phyloP scores from a whole-genome alignment of 306 rosid species.

The Amphicarpaea edgeworthii region DNA sequence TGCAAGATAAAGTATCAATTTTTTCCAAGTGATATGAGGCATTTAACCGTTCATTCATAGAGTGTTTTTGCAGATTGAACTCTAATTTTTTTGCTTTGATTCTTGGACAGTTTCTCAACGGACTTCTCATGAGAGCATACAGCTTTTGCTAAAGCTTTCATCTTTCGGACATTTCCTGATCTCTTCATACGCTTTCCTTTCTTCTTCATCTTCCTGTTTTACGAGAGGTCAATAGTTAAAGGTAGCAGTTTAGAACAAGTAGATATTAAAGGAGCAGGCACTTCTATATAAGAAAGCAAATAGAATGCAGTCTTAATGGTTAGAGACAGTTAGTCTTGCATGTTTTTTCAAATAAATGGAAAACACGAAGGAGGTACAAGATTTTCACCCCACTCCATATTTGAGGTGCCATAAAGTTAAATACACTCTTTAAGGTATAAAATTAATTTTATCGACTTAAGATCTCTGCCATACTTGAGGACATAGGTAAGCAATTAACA shows the following conservation, averaged over 20 bases:
- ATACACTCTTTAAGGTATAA: constrained; percentile 1
- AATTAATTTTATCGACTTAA: background rate
- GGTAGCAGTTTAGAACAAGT: constrained; percentile 12
- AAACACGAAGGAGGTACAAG: background rate
- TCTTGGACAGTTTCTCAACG: constrained; percentile 62
- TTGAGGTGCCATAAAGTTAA: background rate
- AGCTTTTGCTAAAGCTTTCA: constrained; percentile 75
- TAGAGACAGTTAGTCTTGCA: constrained; percentile 29
- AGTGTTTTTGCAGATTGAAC: constrained; percentile 79
- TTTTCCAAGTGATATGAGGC: constrained; percentile 21
- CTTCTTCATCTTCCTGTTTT: constrained; percentile 73
- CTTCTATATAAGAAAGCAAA: constrained; percentile 7
- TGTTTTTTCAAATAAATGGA: constrained; percentile 21
- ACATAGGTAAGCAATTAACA: background rate
- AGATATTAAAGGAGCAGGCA: background rate
- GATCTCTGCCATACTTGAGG: background rate
- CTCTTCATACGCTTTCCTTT: constrained; percentile 91
- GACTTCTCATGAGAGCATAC: constrained; percentile 64
- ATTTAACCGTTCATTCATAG: constrained; percentile 60
- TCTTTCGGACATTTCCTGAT: constrained; percentile 73
- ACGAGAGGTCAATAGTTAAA: constrained; percentile 36
- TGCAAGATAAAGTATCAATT: constrained; percentile 7
- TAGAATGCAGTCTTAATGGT: background rate
- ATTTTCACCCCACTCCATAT: background rate
- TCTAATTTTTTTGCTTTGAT: constrained; percentile 69